These are phyloP conservation scores for Suhomyces bokatorum DNA, from an alignment of 1,139 yeast species.

Conservation along the genomic window DNA sequence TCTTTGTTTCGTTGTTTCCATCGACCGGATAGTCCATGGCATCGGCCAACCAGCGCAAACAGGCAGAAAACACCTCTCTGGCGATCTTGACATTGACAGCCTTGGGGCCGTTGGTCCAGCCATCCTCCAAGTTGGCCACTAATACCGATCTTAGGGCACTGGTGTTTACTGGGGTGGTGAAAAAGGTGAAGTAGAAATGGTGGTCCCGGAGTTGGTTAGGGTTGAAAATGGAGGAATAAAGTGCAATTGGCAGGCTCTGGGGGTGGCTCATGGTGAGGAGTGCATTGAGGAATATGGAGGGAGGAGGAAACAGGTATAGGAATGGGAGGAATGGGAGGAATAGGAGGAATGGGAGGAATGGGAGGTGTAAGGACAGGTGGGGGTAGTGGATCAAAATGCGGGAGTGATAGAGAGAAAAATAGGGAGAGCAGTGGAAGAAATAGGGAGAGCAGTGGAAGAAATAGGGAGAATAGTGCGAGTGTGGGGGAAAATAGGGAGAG, in stretches of 20 bases:
- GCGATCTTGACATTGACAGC: conserved; percentile 15
- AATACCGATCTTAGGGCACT: conserved; percentile 27
- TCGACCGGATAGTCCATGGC: conserved; percentile 17
- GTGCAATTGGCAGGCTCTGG: conserved; percentile 16
- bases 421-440: background rate
- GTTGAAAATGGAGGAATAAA: conserved; percentile 31
- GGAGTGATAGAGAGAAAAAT: background rate
- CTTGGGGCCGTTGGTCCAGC: conserved; percentile 10
- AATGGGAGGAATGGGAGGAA: too few relatives aligned
- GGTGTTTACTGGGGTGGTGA: conserved; percentile 28
- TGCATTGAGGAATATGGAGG: background rate
- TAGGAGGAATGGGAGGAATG: background rate
- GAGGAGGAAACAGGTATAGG: background rate
- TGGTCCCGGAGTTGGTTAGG: conserved; percentile 19
- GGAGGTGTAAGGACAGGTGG: background rate
- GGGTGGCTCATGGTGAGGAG: background rate
- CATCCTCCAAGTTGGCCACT: conserved; percentile 24
- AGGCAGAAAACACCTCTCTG: conserved; percentile 23
- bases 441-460: background rate
- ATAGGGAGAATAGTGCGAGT: background rate
- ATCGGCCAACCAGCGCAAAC: conserved; percentile 23
- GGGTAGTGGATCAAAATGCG: background rate
- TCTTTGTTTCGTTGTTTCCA: background rate
- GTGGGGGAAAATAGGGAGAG: background rate
- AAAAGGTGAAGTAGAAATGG: background rate